Conservation (phyloP, 2,329 filamentous ascomycete species). For the Ophiostoma ips region DNA sequence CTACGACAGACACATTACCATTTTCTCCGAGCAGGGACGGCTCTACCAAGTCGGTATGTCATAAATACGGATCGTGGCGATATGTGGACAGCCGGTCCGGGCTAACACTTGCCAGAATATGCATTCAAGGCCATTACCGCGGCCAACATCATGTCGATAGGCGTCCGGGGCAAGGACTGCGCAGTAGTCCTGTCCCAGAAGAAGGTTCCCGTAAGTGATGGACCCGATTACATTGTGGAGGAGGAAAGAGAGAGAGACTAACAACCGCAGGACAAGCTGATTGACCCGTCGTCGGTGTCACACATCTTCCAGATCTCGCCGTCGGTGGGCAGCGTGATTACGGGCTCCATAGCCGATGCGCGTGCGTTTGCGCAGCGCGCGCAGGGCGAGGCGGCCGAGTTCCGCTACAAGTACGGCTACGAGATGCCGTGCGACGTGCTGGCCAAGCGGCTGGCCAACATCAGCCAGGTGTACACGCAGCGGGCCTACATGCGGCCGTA, state of each 20-base stretch:
- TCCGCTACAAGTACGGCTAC: slow-evolving; percentile 97
- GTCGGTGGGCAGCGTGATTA: slow-evolving; percentile 96
- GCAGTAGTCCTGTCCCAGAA: slow-evolving; percentile 97
- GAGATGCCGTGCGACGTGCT: slow-evolving; percentile 98
- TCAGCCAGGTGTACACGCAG: slow-evolving; percentile 98
- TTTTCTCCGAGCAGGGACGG: slow-evolving; percentile 97
- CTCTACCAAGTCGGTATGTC: slow-evolving; percentile 93
- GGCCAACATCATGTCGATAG: slow-evolving; percentile 96
- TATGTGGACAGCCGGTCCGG: not conserved
- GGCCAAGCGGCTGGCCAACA: slow-evolving; percentile 94
- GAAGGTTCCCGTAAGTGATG: slow-evolving; percentile 78
- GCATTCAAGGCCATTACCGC: slow-evolving; percentile 99
- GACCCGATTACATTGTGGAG: slow-evolving; percentile 1
- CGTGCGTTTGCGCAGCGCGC: slow-evolving; percentile 85
- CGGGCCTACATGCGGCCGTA: slow-evolving; percentile 96
- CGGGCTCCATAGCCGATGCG: slow-evolving; percentile 94
- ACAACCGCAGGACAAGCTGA: slow-evolving; percentile 78
- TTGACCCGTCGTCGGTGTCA: slow-evolving; percentile 91
- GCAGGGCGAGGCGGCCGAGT: slow-evolving; percentile 90
- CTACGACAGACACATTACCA: slow-evolving; percentile 98
- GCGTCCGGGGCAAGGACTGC: slow-evolving; percentile 90
- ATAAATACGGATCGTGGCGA: no score
- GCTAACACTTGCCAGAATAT: slow-evolving; percentile 64
- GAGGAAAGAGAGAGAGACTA: not conserved
- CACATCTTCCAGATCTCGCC: slow-evolving; percentile 96